A percentile compares a stretch with the other conserved stretches of the same genome.
Conservation (phyloP, 208 protist genomes). For the Leishmania braziliensis region DNA sequence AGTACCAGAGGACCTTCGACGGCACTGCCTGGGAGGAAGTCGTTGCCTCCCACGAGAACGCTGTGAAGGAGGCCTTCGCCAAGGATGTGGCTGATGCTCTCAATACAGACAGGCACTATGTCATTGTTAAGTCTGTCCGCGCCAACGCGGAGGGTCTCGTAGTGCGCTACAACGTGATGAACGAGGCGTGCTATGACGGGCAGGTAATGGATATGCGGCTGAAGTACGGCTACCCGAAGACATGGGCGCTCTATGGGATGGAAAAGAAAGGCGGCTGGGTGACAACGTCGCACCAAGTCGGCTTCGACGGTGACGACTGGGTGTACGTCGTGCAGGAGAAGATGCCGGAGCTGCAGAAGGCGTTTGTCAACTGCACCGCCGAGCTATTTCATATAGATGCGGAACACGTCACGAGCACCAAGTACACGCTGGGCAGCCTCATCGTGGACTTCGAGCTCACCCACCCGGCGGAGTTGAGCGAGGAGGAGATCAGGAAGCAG, state of each 20-base stretch:
- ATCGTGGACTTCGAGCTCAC: constrained; percentile 50
- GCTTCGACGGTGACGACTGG: constrained; percentile 82
- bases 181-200: constrained; percentile 14
- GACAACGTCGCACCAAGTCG: constrained; percentile 57
- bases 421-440: constrained; percentile 35
- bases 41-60: constrained; percentile 12
- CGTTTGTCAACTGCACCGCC: constrained; percentile 37
- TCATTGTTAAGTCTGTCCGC: constrained; percentile 31
- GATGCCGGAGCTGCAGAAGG: constrained; percentile 35
- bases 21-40: constrained; percentile 34
- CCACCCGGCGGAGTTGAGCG: constrained; percentile 41
- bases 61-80: constrained; percentile 44
- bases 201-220: constrained; percentile 30
- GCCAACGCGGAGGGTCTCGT: constrained; percentile 27
- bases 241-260: constrained; percentile 52
- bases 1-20: constrained; percentile 33
- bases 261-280: constrained; percentile 30
- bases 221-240: constrained; percentile 41
- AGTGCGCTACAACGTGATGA: constrained; percentile 44
- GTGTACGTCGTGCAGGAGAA: constrained; percentile 47
- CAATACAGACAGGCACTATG: constrained; percentile 13
- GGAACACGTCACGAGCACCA: constrained; percentile 36
- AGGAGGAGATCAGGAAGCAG: constrained; percentile 35
- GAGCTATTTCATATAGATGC: constrained; percentile 36
- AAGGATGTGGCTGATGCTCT: constrained; percentile 39